phyloP scores from a whole-genome alignment of 495 filamentous ascomycete species.

The Jackrogersella minutella region DNA sequence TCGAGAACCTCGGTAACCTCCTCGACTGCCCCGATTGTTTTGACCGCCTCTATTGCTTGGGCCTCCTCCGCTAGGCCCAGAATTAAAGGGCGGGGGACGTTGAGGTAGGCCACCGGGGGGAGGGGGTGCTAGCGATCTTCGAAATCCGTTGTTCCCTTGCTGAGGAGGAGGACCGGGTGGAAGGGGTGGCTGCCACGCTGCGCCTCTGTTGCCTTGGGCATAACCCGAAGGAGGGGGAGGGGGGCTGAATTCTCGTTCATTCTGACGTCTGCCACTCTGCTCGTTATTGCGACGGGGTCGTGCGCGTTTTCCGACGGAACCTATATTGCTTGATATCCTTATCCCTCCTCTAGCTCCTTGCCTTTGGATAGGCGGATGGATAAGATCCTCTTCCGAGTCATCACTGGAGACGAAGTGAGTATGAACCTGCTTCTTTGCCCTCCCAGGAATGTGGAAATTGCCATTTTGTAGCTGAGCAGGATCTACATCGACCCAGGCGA shows the following conservation, averaged over 20 bases:
- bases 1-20: constrained; percentile 17
- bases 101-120: constrained; percentile 34
- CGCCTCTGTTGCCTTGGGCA: background rate
- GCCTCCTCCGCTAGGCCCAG: constrained; percentile 7
- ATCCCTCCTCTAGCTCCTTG: constrained; percentile 39
- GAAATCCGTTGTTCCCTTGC: background rate
- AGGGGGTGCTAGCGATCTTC: constrained; percentile 20
- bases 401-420: constrained; percentile 53
- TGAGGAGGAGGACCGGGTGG: constrained; percentile 39
- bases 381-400: constrained; percentile 53
- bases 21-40: constrained; percentile 14
- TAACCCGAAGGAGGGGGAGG: constrained; percentile 2
- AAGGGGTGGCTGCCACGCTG: constrained; percentile 37
- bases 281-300: constrained; percentile 10
- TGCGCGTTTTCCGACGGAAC: constrained; percentile 7
- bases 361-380: constrained; percentile 47
- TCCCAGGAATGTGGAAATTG: constrained; percentile 48
- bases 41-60: constrained; percentile 1
- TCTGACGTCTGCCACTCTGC: constrained; percentile 16
- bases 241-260: constrained; percentile 10
- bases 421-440: constrained; percentile 49
- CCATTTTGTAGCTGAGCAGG: background rate
- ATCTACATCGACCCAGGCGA: constrained; percentile 34
- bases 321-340: constrained; percentile 43
- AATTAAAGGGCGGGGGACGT: constrained; percentile 24